A percentile compares a stretch with the other conserved stretches of the same genome.
Conservation (phyloP, 306 rosid species). For the Vigna angularis region DNA sequence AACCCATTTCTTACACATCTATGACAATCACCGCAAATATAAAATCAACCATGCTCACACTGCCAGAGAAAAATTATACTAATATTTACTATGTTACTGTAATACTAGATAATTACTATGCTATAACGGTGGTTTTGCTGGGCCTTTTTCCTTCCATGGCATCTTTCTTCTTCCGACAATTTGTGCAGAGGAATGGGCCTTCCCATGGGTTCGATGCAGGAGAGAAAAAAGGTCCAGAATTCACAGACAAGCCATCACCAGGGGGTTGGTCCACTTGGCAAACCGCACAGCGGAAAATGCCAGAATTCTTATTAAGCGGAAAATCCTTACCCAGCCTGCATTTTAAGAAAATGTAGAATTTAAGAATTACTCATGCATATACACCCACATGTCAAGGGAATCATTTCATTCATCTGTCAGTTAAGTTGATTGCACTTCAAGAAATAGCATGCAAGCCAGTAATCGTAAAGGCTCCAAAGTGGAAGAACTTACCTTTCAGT, state of each 20-base stretch:
- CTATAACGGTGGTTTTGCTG: constrained; percentile 62
- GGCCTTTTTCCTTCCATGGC: constrained; percentile 98
- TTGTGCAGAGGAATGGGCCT: constrained; percentile 91
- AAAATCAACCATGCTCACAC: constrained; percentile 81
- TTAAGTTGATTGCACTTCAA: constrained; percentile 14
- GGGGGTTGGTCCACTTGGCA: constrained; percentile 96
- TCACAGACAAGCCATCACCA: constrained; percentile 73
- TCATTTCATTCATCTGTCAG: constrained; percentile 16
- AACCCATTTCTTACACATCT: constrained; percentile 75
- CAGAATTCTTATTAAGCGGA: constrained; percentile 64
- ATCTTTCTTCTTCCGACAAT: constrained; percentile 86
- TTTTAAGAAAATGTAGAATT: constrained; percentile 36
- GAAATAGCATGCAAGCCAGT: not conserved
- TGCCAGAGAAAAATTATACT: constrained; percentile 65
- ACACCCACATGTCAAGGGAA: constrained; percentile 4
- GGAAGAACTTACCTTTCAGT: constrained; percentile 73
- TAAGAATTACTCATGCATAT: constrained; percentile 3
- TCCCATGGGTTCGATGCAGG: constrained; percentile 93
- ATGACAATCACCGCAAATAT: constrained; percentile 49
- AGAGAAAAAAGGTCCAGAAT: constrained; percentile 82
- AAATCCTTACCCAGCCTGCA: constrained; percentile 94
- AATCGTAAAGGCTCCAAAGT: not conserved
- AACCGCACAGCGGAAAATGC: constrained; percentile 89
- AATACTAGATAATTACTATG: constrained; percentile 60
- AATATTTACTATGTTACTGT: constrained; percentile 58